Base-by-base conservation (phyloP, 2,329 filamentous ascomycete species). In the Tolypocladium amazonense region DNA sequence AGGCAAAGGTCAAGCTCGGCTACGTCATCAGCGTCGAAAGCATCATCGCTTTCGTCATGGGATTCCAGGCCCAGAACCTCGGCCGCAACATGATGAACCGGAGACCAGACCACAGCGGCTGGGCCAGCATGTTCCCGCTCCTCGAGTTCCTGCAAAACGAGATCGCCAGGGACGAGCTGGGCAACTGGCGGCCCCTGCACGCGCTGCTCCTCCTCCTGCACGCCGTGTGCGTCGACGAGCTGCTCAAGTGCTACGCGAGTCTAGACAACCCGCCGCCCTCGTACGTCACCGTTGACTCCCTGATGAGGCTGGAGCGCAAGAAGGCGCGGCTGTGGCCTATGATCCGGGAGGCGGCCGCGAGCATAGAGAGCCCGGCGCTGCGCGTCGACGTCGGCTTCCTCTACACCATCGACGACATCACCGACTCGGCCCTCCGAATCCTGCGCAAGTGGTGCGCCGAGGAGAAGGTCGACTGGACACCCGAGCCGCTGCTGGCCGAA, bases 31-130 rank as follows among this genome's bases (percentile, higher is more conserved):
- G 76, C 39, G 69, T 82, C 11, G 80, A 82, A 65, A 79, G 79
- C 67, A 73, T 80, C 25, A 68, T 82, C 58, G 75, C 78, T 6
- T 85, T 82, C 64, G 79, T 84, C 72, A 71, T 81, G 18, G 76
- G 77, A 1, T 84, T 84, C 68, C 75, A 81, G 62, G 73, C 78
- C 2, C 70, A 79, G 53, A 79, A 79, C 68, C 73, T 78, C 53
- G 70, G 70, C 14, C 75, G 79, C 4, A 68, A 72, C 33, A 64
- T 79, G n/a, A 74, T 78, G 58, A 75, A 76, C 56, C 77, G 76
- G 63, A 67, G 71, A 35, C 70, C 69, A 57, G 79, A 82, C 50
- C 67, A 74, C 8, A 64, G 62, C 2, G 65, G 69, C 37, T 82
- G 79, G 79, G 68, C 71, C 47, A 73, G 71, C 60, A 71, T 82